Evolutionary conservation across 495 filamentous ascomycete genomes (phyloP).

Genomic region (Neurospora discreta): DNA sequence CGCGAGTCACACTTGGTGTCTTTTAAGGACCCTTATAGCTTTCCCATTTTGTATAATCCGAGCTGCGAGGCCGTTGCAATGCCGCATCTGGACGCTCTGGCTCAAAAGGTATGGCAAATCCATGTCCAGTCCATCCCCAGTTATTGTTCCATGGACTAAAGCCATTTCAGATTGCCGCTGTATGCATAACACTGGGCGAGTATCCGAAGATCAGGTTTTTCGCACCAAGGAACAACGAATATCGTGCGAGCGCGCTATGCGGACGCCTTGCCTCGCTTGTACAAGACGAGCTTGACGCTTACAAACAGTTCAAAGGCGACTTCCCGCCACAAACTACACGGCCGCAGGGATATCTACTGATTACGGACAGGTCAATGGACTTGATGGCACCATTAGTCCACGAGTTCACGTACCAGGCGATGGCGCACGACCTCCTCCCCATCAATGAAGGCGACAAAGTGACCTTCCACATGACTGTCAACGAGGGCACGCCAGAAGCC

Average conservation of each 20-base stretch:
- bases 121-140: not conserved
- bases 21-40: slow-evolving; percentile 89
- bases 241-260: slow-evolving; percentile 81
- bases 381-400: slow-evolving; percentile 76
- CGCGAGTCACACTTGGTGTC: slow-evolving; percentile 85
- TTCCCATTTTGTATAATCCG: slow-evolving; percentile 85
- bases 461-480: slow-evolving; percentile 66
- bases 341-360: slow-evolving; percentile 72
- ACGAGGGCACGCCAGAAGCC: slow-evolving; percentile 53
- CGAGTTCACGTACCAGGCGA: slow-evolving; percentile 97
- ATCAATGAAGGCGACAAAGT: slow-evolving; percentile 82
- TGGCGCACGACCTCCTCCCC: slow-evolving; percentile 86
- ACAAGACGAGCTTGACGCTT: slow-evolving; percentile 78
- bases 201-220: slow-evolving; percentile 89
- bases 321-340: slow-evolving; percentile 74
- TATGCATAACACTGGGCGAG: slow-evolving; percentile 78
- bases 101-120: slow-evolving; percentile 60
- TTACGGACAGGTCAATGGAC: slow-evolving; percentile 90
- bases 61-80: slow-evolving; percentile 74
- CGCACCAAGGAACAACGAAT: slow-evolving; percentile 56
- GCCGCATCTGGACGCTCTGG: slow-evolving; percentile 67
- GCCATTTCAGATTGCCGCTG: slow-evolving; percentile 56
- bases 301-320: slow-evolving; percentile 66
- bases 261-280: slow-evolving; percentile 85
- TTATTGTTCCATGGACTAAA: slow-evolving; percentile 15